A percentile compares a stretch with the other conserved stretches of the same genome.
Evolutionary conservation across 225 moss, liverwort and hornwort species (phyloP).

Genomic region (Rhytidiadelphus loreus): DNA sequence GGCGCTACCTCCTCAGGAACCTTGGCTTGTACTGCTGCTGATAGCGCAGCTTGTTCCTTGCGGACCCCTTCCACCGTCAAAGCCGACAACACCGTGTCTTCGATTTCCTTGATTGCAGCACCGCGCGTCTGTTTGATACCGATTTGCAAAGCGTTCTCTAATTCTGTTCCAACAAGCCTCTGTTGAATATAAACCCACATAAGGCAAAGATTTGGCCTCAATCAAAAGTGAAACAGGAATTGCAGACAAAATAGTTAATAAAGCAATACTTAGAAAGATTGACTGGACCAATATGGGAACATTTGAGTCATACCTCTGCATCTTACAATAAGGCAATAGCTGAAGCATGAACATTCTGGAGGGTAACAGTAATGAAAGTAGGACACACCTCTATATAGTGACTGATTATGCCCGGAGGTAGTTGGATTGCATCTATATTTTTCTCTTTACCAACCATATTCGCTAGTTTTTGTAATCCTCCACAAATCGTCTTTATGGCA

Average conservation of each 20-base stretch:
- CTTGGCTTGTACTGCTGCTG: conserved; percentile 31
- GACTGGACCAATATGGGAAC: neutral
- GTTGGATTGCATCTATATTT: conserved; percentile 46
- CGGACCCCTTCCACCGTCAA: conserved; percentile 66
- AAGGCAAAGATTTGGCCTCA: neutral
- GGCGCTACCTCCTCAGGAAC: conserved; percentile 40
- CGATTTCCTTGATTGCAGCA: conserved; percentile 57
- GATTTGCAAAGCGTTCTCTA: conserved; percentile 80
- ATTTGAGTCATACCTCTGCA: neutral
- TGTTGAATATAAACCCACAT: conserved; percentile 11
- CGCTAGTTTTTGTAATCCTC: conserved; percentile 59
- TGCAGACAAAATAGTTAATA: neutral
- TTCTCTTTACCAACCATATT: conserved; percentile 50
- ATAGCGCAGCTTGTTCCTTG: conserved; percentile 28
- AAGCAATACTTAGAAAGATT: neutral
- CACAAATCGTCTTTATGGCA: conserved; percentile 63
- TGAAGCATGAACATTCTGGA: neutral
- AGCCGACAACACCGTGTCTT: conserved; percentile 55
- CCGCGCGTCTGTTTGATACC: conserved; percentile 75
- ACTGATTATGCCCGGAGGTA: conserved; percentile 50
- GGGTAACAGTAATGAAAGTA: neutral
- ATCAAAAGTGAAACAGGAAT: neutral
- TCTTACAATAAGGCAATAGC: neutral
- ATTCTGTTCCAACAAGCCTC: conserved; percentile 67
- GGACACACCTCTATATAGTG: conserved; percentile 51